phyloP scores from a whole-genome alignment of 2,329 filamentous ascomycete genomes.

The Fusarium chuoi region DNA sequence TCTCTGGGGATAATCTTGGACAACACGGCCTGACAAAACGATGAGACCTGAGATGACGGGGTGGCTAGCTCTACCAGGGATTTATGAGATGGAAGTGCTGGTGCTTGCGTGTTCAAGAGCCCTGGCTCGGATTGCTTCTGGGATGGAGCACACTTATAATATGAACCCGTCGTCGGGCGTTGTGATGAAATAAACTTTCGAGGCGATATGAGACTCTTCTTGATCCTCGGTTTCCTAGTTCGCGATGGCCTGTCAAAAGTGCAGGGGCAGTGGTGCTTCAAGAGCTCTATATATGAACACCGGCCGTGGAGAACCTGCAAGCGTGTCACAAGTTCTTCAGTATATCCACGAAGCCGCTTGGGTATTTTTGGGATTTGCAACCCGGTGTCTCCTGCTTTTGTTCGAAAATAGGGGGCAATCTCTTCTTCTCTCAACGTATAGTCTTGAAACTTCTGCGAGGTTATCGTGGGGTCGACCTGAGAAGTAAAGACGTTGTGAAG shows the following conservation, averaged over 20 bases:
- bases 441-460: slow-evolving; percentile 80
- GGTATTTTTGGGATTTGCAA: slow-evolving; percentile 57
- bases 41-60: slow-evolving; percentile 75
- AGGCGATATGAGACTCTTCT: slow-evolving; percentile 2
- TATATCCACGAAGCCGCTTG: slow-evolving; percentile 74
- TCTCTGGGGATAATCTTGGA: slow-evolving; percentile 76
- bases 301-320: slow-evolving; percentile 76
- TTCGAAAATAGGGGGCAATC: slow-evolving; percentile 58
- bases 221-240: slow-evolving; percentile 2
- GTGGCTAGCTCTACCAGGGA: slow-evolving; percentile 75
- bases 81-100: slow-evolving; percentile 32
- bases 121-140: slow-evolving; percentile 16
- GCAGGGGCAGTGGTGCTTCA: slow-evolving; percentile 83
- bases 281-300: slow-evolving; percentile 82
- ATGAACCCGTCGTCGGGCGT: not conserved
- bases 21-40: slow-evolving; percentile 85
- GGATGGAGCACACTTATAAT: slow-evolving; percentile 21
- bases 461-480: slow-evolving; percentile 70
- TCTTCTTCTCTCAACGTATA: slow-evolving; percentile 89
- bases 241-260: slow-evolving; percentile 39
- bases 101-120: slow-evolving; percentile 3
- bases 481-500: slow-evolving; percentile 94
- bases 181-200: slow-evolving; percentile 9
- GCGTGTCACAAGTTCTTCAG: slow-evolving; percentile 68
- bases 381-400: slow-evolving; percentile 18